Evolutionary conservation across 768 basidiomycete species (phyloP).

Genomic region (Phallus indusiatus): DNA sequence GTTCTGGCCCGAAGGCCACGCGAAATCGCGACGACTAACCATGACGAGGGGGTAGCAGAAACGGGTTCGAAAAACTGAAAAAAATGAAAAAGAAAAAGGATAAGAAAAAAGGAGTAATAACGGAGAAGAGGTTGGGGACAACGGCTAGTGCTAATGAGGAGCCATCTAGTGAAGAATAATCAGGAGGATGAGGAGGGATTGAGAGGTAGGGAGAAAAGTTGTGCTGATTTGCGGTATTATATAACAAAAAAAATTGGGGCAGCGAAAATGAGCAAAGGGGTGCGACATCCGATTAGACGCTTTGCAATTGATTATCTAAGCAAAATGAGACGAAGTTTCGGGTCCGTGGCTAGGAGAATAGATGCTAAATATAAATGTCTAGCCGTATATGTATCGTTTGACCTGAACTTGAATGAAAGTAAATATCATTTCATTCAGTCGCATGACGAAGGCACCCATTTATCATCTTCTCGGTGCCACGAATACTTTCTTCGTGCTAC

Average conservation of each 20-base stretch:
- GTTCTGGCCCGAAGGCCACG: slow-evolving; percentile 11
- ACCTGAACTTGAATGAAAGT: background rate
- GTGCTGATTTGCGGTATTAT: background rate
- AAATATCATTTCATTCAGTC: too few species aligned
- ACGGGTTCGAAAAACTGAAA: background rate
- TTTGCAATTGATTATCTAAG: background rate
- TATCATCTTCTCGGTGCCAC: too few species aligned
- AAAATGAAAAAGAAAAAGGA: background rate
- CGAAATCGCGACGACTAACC: slow-evolving; percentile 10
- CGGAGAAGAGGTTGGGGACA: too few species aligned
- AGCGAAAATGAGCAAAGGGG: background rate
- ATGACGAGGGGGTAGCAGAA: background rate
- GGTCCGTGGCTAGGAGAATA: background rate
- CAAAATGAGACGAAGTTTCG: background rate
- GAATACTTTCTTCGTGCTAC: too few species aligned
- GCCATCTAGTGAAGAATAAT: slow-evolving; percentile 2
- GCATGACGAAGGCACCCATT: too few species aligned
- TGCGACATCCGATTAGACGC: background rate
- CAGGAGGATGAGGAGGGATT: background rate
- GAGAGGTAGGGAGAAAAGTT: background rate
- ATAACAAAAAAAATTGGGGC: background rate
- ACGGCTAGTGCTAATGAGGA: background rate
- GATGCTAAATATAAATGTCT: background rate
- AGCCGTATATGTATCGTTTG: background rate
- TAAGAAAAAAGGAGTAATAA: background rate